Base-by-base conservation (phyloP, 306 rosid species). In the Senna siamea region DNA sequence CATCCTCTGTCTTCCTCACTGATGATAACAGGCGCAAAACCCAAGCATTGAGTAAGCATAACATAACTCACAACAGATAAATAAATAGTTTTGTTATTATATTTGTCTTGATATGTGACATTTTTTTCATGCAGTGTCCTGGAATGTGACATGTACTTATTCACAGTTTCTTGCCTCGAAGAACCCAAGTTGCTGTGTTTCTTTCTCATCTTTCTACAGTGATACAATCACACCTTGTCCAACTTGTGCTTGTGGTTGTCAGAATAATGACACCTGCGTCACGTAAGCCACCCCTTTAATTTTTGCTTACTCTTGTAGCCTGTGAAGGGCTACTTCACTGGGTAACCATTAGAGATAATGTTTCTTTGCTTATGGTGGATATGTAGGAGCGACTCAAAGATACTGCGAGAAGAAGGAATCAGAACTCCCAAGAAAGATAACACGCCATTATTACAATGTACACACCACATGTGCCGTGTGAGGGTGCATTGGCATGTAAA, bases 101-200 rank as follows among this genome's bases (percentile, higher is more conserved):
- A n/a, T n/a, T n/a, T n/a, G n/a, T n/a, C n/a, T n/a, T n/a, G n/a
- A n/a, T n/a, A n/a, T n/a, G n/a, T n/a, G n/a, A n/a, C n/a, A n/a
- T n/a, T n/a, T n/a, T 41, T 69, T 75, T 17, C 51, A 22, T 89
- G 84, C 87, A 93, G 98, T 90, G 93, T 90, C 98, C 32, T 93
- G 98, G 98, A 93, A 93, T 52, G 98, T 86, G 63, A 93, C 97
- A 43, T 93, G 98, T 47, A 93, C 98, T 50, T 93, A 93, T 53
- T 93, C 98, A 9, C 97, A 93, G 56, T 89, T 90, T 78, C 89
- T 93, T 67, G 96, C 98, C 75, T 89, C 86, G 56, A 86, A 89
- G 85, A 85, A 90, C 40, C 98, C 98, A 6, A 93, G 93, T 61
- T 93, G 98, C 59, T 93, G 98, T 43, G 97, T 93, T 76, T 93